Percentiles rank a stretch among this genome's conserved stretches.
phyloP scores from a whole-genome alignment of 192 early-diverging fungal genomes.

The Martensiomyces pterosporus region DNA sequence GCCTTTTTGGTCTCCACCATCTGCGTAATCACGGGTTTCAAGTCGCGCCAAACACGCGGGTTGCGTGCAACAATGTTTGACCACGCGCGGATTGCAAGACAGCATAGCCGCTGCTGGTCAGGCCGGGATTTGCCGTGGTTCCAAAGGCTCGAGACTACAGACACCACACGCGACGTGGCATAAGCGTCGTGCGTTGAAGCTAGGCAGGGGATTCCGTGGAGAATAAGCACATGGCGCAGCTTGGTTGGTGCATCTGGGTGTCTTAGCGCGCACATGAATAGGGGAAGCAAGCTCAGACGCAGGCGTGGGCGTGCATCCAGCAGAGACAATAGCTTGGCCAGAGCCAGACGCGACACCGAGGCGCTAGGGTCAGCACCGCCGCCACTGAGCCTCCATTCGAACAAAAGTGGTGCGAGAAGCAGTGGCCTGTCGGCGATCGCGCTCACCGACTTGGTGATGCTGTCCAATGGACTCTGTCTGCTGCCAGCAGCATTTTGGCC shows the following conservation, averaged over 20 bases:
- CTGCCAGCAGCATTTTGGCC: not conserved
- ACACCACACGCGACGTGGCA: slow-evolving; percentile 23
- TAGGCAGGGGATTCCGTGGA: slow-evolving; percentile 14
- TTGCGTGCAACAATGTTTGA: slow-evolving; percentile 13
- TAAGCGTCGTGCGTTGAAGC: slow-evolving; percentile 18
- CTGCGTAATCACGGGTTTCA: slow-evolving; percentile 18
- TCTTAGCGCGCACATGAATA: slow-evolving; percentile 17
- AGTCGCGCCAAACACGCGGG: slow-evolving; percentile 35
- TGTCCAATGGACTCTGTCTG: not conserved
- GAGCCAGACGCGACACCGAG: not conserved
- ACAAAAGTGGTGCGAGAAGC: slow-evolving; percentile 24
- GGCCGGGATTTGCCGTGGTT: not conserved
- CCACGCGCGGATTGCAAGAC: slow-evolving; percentile 29
- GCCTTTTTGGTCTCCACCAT: slow-evolving; percentile 27
- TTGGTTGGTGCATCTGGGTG: slow-evolving; percentile 4
- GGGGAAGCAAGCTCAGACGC: slow-evolving; percentile 15
- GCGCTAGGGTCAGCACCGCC: not conserved
- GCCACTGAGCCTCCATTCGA: slow-evolving; percentile 5
- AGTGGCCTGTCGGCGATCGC: slow-evolving; percentile 5
- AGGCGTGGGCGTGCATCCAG: slow-evolving; percentile 1
- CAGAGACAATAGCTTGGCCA: slow-evolving; percentile 8
- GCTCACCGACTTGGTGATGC: slow-evolving; percentile 1
- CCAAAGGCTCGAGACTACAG: slow-evolving; percentile 19
- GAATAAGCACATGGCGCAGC: slow-evolving; percentile 11
- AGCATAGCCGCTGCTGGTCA: slow-evolving; percentile 10